Base-by-base conservation (phyloP, 768 basidiomycete genomes). In the Coprinopsis cinerea region DNA sequence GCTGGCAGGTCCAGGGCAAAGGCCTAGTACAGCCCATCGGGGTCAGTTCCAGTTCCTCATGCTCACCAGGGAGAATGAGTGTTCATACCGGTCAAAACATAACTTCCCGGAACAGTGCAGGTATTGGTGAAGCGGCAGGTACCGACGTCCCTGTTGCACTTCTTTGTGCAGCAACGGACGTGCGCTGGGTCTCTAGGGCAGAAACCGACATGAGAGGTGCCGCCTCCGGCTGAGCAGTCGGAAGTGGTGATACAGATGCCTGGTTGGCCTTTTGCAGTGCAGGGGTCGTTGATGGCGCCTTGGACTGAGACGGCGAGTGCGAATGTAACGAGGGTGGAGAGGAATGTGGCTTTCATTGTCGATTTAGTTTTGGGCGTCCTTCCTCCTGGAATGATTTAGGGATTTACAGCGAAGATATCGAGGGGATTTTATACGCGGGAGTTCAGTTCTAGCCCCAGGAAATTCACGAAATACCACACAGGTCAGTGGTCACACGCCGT, bases 181-280 rank as follows among this genome's bases (percentile, higher is more conserved):
- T 61, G 47, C 26, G 59, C 23, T 2, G 61, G 61, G 52, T 65
- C 62, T 26, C 57, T 63, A 17, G 63, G 61, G 44, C 64, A 65
- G 42, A 55, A 61, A 4, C 62, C 62, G 15, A 55, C 20, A n/a
- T n/a, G 52, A 13, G 57, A 55, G 13, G 57, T 61, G 3, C 64
- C 62, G 6, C 60, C 60, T 1, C 54, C 53, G 27, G 55, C 43
- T 11, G 57, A 54, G 39, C 63, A 65, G n/a, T 53, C 51, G 10
- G 58, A 40, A 10, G 61, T 64, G n/a, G 54, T 14, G 13, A 65
- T 24, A 48, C 64, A 65, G 23, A 61, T 55, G 4, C 63, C 64
- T 3, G 63, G 61, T 2, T 55, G 59, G 24, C 59, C 53, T 7
- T 52, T 55, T 2, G 56, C 60, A 14, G 59, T 59, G 46, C 64